phyloP scores from a whole-genome alignment of 2,329 filamentous ascomycete genomes.

The Blumeria graminis region DNA sequence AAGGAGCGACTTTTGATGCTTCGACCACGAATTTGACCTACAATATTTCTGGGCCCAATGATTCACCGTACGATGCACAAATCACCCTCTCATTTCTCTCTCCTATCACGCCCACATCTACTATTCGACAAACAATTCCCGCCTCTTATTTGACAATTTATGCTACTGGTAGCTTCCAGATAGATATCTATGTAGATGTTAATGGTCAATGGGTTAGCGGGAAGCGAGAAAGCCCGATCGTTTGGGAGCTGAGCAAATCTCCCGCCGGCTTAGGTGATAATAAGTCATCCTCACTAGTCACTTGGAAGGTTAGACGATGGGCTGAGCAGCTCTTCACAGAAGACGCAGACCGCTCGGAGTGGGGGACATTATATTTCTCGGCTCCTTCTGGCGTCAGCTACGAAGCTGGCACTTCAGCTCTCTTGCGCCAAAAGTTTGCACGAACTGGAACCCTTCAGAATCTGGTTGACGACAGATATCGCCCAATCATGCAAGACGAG shows the following conservation, averaged over 20 bases:
- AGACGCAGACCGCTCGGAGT: conserved; percentile 50
- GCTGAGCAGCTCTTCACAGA: conserved; percentile 52
- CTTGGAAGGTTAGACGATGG: conserved; percentile 36
- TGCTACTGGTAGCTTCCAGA: conserved; percentile 39
- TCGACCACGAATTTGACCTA: conserved; percentile 49
- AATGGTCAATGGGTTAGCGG: conserved; percentile 70
- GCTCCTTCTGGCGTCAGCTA: conserved; percentile 42
- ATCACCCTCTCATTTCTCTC: conserved; percentile 32
- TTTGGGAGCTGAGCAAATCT: conserved; percentile 36
- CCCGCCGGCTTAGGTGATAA: conserved; percentile 18
- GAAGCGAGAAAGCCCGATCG: conserved; percentile 40
- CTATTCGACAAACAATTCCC: conserved; percentile 22
- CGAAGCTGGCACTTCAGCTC: conserved; percentile 43
- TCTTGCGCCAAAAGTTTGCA: conserved; percentile 45
- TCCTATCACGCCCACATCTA: conserved; percentile 14
- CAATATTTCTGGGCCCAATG: conserved; percentile 23
- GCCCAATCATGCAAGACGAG: conserved; percentile 50
- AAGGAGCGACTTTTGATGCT: conserved; percentile 40
- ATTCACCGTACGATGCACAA: conserved; percentile 20
- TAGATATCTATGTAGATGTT: conserved; percentile 41
- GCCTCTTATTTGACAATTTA: conserved; percentile 53
- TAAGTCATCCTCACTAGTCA: conserved; percentile 26
- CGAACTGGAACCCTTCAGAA: conserved; percentile 41
- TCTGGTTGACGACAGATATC: conserved; percentile 38
- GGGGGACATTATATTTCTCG: conserved; percentile 60